Conservation (phyloP, 2,329 filamentous ascomycete genomes). For the Alternaria novae-zelandiae region DNA sequence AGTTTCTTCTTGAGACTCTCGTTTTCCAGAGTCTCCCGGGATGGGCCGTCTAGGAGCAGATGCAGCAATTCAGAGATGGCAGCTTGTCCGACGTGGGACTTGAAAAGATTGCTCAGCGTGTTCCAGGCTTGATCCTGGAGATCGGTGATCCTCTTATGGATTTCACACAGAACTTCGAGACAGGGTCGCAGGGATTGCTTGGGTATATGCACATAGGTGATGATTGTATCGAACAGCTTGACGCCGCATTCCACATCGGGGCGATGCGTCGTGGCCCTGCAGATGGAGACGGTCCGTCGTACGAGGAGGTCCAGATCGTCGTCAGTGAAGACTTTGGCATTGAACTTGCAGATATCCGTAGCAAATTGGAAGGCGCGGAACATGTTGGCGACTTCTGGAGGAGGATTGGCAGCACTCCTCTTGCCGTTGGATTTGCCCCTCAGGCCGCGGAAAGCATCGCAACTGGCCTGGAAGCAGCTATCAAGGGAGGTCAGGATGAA, state of each 20-base stretch:
- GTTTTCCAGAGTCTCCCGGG: slow-evolving; percentile 29
- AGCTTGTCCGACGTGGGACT: slow-evolving; percentile 74
- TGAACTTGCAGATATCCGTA: slow-evolving; percentile 76
- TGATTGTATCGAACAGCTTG: slow-evolving; percentile 70
- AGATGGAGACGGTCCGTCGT: slow-evolving; percentile 68
- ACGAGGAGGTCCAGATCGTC: slow-evolving; percentile 67
- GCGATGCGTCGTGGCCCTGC: slow-evolving; percentile 68
- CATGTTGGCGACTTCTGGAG: slow-evolving; percentile 50
- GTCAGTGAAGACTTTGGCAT: slow-evolving; percentile 71
- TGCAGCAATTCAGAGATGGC: slow-evolving; percentile 71
- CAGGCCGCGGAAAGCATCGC: slow-evolving; percentile 30
- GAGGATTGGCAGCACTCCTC: slow-evolving; percentile 25
- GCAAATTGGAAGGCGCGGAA: slow-evolving; percentile 69
- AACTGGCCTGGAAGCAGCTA: slow-evolving; percentile 40
- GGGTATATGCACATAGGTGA: slow-evolving; percentile 75
- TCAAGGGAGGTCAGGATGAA: slow-evolving; percentile 44
- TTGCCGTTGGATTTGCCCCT: slow-evolving; percentile 35
- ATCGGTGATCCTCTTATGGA: slow-evolving; percentile 69
- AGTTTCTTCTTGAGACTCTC: slow-evolving; percentile 23
- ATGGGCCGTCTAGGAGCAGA: slow-evolving; percentile 49
- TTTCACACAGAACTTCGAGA: slow-evolving; percentile 73
- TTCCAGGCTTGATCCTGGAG: slow-evolving; percentile 72
- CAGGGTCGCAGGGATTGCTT: slow-evolving; percentile 67
- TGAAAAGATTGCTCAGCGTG: slow-evolving; percentile 72
- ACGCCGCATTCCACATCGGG: slow-evolving; percentile 73